A percentile compares a stretch with the other conserved stretches of the same genome.
Conservation (phyloP, 192 early-diverging fungal species). For the Entomortierella beljakovae region DNA sequence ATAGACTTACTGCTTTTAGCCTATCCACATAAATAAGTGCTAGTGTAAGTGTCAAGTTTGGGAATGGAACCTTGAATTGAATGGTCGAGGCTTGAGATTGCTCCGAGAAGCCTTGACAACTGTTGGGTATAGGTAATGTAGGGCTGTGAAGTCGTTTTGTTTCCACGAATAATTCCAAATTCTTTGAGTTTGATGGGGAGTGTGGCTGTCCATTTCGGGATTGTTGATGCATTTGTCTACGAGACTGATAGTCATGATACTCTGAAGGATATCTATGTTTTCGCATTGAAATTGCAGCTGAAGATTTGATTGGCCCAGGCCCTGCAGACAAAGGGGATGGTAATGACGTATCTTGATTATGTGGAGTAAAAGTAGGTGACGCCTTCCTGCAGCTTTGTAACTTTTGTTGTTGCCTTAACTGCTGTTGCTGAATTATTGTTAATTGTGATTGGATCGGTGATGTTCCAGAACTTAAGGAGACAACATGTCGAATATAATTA, state of each 20-base stretch:
- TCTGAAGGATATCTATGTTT: constrained; percentile 27
- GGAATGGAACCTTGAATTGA: constrained; percentile 37
- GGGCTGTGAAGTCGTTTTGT: constrained; percentile 20
- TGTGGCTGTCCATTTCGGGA: neutral
- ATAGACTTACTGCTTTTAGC: constrained; percentile 55
- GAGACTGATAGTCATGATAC: constrained; percentile 22
- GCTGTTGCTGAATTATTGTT: constrained; percentile 12
- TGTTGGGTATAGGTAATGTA: constrained; percentile 12
- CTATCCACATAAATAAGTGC: constrained; percentile 63
- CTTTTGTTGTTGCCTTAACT: constrained; percentile 18
- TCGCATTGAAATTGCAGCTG: constrained; percentile 8
- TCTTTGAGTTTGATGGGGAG: neutral
- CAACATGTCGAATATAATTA: constrained; percentile 52
- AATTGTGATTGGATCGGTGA: constrained; percentile 12
- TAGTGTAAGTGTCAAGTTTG: constrained; percentile 59
- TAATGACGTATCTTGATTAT: neutral
- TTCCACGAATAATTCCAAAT: neutral
- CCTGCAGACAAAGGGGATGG: constrained; percentile 31
- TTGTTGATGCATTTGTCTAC: constrained; percentile 16
- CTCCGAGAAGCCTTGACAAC: constrained; percentile 2
- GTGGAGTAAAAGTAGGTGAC: neutral
- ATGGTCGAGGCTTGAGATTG: neutral
- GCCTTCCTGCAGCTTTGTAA: neutral
- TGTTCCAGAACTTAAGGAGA: constrained; percentile 31
- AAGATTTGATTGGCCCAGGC: constrained; percentile 41